Percentiles rank a stretch among this genome's conserved stretches.
phyloP scores from a whole-genome alignment of 2,329 filamentous ascomycete species.

The Colletotrichum siamense region DNA sequence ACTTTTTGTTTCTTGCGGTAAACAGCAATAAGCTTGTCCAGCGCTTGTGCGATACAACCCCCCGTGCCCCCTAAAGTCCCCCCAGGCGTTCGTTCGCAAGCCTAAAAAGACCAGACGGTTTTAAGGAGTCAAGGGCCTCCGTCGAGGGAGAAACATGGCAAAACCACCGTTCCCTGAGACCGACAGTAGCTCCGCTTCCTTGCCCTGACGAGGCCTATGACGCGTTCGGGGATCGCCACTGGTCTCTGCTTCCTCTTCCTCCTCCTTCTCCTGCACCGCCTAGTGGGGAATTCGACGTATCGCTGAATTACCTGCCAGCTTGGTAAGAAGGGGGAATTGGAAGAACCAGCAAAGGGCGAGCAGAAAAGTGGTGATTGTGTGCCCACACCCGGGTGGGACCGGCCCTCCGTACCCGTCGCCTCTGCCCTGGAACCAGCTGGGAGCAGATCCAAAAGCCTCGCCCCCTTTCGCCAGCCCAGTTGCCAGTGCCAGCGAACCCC shows the following conservation, averaged over 20 bases:
- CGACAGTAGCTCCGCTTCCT: neutral
- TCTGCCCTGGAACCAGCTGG: slow-evolving; percentile 1
- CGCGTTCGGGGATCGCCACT: slow-evolving; percentile 12
- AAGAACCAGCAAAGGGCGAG: neutral
- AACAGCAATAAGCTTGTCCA: neutral
- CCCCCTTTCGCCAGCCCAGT: neutral
- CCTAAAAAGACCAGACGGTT: neutral
- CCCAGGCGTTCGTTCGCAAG: neutral
- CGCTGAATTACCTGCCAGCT: neutral
- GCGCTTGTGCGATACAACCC: neutral
- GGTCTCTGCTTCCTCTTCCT: neutral
- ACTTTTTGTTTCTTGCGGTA: neutral
- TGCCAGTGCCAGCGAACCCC: neutral
- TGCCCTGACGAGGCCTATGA: slow-evolving; percentile 19
- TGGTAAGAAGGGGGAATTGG: neutral
- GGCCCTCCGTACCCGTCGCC: neutral
- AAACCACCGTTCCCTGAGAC: neutral
- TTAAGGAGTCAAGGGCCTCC: neutral
- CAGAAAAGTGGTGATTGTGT: neutral
- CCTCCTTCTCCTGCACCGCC: neutral
- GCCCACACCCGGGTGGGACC: slow-evolving; percentile 8
- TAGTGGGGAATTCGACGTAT: neutral
- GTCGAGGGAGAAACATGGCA: neutral
- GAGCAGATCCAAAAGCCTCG: neutral
- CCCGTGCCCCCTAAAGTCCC: neutral